Evolutionary conservation across 345 rosid genomes (phyloP).

Genomic region (Salix exigua): DNA sequence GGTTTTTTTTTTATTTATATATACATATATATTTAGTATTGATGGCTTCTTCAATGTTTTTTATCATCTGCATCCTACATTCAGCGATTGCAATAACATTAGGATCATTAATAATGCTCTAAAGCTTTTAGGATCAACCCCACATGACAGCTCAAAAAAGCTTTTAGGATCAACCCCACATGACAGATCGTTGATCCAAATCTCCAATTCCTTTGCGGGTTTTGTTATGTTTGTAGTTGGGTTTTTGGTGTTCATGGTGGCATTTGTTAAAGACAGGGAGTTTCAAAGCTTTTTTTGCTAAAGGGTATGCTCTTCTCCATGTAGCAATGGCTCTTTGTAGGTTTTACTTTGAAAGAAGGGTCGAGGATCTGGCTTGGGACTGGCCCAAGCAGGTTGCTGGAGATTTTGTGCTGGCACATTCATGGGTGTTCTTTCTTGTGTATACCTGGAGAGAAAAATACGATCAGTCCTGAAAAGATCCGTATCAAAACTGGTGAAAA

Average conservation of each 20-base stretch:
- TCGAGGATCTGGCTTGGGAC: conserved; percentile 44
- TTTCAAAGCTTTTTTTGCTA: conserved; percentile 41
- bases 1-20: neutral
- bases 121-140: conserved; percentile 43
- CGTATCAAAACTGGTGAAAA: neutral
- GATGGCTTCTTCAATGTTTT: conserved; percentile 34
- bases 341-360: conserved; percentile 30
- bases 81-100: conserved; percentile 27
- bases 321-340: conserved; percentile 45
- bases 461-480: conserved; percentile 12
- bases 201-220: conserved; percentile 42
- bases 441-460: conserved; percentile 42
- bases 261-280: conserved; percentile 32
- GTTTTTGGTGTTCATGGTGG: conserved; percentile 39
- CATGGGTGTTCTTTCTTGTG: conserved; percentile 40
- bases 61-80: conserved; percentile 36
- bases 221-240: conserved; percentile 36
- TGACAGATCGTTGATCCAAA: conserved; percentile 37
- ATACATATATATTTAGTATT: neutral
- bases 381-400: conserved; percentile 43
- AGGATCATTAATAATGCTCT: conserved; percentile 41
- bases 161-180: conserved; percentile 41
- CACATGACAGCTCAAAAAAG: conserved; percentile 32
- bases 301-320: conserved; percentile 39
- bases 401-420: conserved; percentile 36